Percentiles rank a stretch among this genome's conserved stretches.
phyloP scores from a whole-genome alignment of 805 yeast species.

The Suhomyces sp. region DNA sequence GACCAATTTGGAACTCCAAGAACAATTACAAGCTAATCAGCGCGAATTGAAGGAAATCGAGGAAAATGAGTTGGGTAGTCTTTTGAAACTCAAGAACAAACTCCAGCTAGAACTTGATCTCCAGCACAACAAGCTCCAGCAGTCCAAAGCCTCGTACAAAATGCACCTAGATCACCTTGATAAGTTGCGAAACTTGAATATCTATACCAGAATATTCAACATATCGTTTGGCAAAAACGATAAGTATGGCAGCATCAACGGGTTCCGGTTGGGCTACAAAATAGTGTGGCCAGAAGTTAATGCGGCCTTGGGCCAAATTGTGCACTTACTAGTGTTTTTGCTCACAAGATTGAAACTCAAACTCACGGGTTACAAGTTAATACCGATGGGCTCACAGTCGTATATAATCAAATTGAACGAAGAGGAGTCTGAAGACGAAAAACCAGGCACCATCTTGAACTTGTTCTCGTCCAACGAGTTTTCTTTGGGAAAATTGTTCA shows the following conservation, averaged over 20 bases:
- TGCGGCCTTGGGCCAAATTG: slow-evolving; percentile 85
- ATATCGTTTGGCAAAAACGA: slow-evolving; percentile 71
- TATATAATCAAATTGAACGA: slow-evolving; percentile 56
- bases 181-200: slow-evolving; percentile 69
- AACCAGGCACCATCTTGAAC: slow-evolving; percentile 45
- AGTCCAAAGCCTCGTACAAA: slow-evolving; percentile 61
- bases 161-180: slow-evolving; percentile 64
- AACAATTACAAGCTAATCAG: slow-evolving; percentile 46
- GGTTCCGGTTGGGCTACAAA: slow-evolving; percentile 70
- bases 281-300: slow-evolving; percentile 91
- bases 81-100: slow-evolving; percentile 50
- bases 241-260: slow-evolving; percentile 83
- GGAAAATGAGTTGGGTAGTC: slow-evolving; percentile 43
- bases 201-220: slow-evolving; percentile 76
- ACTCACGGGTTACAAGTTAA: slow-evolving; percentile 57
- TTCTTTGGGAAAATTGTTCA: slow-evolving; percentile 65
- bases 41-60: slow-evolving; percentile 32
- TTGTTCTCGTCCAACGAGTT: slow-evolving; percentile 70
- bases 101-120: slow-evolving; percentile 51
- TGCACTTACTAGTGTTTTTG: slow-evolving; percentile 65
- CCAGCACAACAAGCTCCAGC: slow-evolving; percentile 54
- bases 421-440: background rate
- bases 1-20: slow-evolving; percentile 43
- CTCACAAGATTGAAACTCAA: slow-evolving; percentile 53
- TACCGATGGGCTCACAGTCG: slow-evolving; percentile 85